A percentile compares a stretch with the other conserved stretches of the same genome.
Evolutionary conservation across 73 alveolate species (phyloP).

Genomic region (Paramecium tetraurelia): DNA sequence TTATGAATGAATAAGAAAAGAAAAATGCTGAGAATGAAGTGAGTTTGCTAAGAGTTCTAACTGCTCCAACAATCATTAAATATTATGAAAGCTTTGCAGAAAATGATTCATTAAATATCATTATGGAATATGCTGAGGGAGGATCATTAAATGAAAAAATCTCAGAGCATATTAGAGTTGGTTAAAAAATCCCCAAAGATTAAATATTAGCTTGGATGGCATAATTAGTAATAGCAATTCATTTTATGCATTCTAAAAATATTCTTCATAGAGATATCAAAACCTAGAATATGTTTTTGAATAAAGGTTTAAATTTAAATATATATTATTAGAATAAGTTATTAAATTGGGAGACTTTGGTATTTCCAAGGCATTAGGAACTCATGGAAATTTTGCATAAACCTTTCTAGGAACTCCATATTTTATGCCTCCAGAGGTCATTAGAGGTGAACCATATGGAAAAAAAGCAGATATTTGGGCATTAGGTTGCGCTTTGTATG

Average conservation of each 20-base stretch:
- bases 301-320: conserved; percentile 27
- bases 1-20: conserved; percentile 79
- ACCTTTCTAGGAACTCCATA: conserved; percentile 98
- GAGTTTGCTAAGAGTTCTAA: conserved; percentile 77
- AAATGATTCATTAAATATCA: conserved; percentile 83
- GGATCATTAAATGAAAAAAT: conserved; percentile 91
- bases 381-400: conserved; percentile 77
- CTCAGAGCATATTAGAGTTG: conserved; percentile 62
- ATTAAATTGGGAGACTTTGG: conserved; percentile 97
- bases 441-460: conserved; percentile 89
- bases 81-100: conserved; percentile 89
- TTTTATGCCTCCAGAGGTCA: conserved; percentile 96
- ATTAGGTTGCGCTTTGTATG: conserved; percentile 95
- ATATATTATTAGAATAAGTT: conserved; percentile 56
- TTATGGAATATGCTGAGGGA: conserved; percentile 97
- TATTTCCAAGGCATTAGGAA: conserved; percentile 87
- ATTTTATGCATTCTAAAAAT: conserved; percentile 93
- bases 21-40: conserved; percentile 90
- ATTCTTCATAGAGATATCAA: conserved; percentile 96
- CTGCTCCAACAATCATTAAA: conserved; percentile 94
- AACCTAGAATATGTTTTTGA: conserved; percentile 87
- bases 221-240: conserved; percentile 87
- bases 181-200: conserved; percentile 75
- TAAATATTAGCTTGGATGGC: conserved; percentile 82
- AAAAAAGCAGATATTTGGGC: conserved; percentile 98